Percentiles rank a stretch among this genome's conserved stretches.
Conservation (phyloP, 768 basidiomycete genomes). For the Lactarius tabidus region DNA sequence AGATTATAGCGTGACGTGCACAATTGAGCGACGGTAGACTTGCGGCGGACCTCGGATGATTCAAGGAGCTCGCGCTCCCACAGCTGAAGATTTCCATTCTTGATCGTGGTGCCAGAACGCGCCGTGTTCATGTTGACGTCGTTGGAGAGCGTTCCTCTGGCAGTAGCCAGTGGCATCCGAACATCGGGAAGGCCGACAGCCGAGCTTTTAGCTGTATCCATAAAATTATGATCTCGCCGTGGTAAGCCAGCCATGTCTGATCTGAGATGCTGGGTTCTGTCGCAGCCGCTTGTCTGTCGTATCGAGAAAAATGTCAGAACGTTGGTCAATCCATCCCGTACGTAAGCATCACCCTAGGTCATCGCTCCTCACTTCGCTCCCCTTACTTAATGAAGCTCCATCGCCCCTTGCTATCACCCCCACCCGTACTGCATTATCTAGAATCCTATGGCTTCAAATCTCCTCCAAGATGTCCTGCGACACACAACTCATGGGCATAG, state of each 20-base stretch:
- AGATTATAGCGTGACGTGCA: constrained; percentile 50
- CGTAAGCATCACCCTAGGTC: constrained; percentile 12
- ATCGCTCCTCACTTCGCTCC: background rate
- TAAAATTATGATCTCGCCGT: constrained; percentile 54
- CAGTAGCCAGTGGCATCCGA: constrained; percentile 52
- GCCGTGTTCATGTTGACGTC: constrained; percentile 73
- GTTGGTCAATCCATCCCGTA: too few relatives aligned
- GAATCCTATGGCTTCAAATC: constrained; percentile 31
- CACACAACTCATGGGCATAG: constrained; percentile 42
- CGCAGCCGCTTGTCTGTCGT: background rate
- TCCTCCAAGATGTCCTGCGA: constrained; percentile 66
- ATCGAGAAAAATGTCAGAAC: too few relatives aligned
- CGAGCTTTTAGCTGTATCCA: constrained; percentile 72
- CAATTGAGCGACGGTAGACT: constrained; percentile 95
- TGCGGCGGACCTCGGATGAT: constrained; percentile 84
- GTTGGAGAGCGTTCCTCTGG: constrained; percentile 46
- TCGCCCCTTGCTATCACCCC: background rate
- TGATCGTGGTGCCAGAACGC: constrained; percentile 50
- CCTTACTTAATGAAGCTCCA: background rate
- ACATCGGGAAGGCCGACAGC: constrained; percentile 46
- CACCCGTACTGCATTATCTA: background rate
- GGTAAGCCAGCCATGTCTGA: constrained; percentile 4
- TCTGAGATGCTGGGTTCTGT: background rate
- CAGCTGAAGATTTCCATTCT: constrained; percentile 51
- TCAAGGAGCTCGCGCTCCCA: constrained; percentile 88